Evolutionary conservation across 2,329 filamentous ascomycete species (phyloP).

Genomic region (Zelopaecilomyces penicillatus): DNA sequence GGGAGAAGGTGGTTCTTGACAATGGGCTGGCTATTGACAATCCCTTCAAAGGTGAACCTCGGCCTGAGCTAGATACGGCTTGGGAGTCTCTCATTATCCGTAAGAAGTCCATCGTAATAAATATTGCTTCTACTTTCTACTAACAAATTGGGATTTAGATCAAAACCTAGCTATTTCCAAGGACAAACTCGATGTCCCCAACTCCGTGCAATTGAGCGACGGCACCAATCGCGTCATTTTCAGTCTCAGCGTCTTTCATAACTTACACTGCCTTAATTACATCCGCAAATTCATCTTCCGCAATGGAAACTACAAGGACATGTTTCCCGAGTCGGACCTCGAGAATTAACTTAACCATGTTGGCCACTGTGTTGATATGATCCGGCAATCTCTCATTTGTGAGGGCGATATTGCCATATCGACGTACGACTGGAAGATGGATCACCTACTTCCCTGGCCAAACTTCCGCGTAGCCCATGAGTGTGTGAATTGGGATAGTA

Average conservation of each 20-base stretch:
- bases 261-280: slow-evolving; percentile 1
- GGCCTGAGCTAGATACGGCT: too few species aligned
- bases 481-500: not conserved
- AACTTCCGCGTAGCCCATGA: not conserved
- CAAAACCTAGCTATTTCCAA: not conserved
- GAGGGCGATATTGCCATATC: not conserved
- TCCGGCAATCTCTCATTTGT: slow-evolving; percentile 2
- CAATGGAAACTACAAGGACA: not conserved
- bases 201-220: not conserved
- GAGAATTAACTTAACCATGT: not conserved
- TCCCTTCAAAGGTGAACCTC: too few species aligned
- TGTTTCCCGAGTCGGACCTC: not conserved
- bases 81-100: too few species aligned
- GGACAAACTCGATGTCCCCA: not conserved
- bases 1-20: too few species aligned
- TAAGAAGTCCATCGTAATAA: too few species aligned
- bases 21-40: too few species aligned
- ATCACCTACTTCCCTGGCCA: not conserved
- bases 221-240: not conserved
- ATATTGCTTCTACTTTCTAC: too few species aligned
- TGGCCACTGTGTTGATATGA: slow-evolving; percentile 1
- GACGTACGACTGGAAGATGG: not conserved
- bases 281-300: not conserved
- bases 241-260: slow-evolving; percentile 4
- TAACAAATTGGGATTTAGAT: not conserved